phyloP scores from a whole-genome alignment of 2,329 filamentous ascomycete genomes.

The Phialemonium atrogriseum region DNA sequence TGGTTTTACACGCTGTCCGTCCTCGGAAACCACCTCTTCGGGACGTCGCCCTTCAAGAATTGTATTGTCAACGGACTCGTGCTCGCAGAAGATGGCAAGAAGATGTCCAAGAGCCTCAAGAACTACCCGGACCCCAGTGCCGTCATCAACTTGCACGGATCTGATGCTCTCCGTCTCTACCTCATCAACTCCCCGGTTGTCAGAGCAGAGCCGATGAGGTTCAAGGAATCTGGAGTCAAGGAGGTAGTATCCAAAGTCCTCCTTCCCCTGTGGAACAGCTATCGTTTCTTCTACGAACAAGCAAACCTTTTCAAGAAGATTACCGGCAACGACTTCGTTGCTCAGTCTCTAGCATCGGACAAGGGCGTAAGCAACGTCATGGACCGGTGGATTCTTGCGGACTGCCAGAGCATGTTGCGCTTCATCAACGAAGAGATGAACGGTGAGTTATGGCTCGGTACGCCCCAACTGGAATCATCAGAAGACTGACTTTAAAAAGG shows the following conservation, averaged over 20 bases:
- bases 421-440: slow-evolving; percentile 93
- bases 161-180: slow-evolving; percentile 88
- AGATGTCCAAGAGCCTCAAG: slow-evolving; percentile 96
- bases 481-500: slow-evolving; percentile 28
- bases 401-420: slow-evolving; percentile 80
- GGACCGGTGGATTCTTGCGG: slow-evolving; percentile 92
- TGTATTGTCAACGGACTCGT: slow-evolving; percentile 96
- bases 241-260: slow-evolving; percentile 90
- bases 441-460: slow-evolving; percentile 36
- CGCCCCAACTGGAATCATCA: neutral
- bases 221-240: slow-evolving; percentile 88
- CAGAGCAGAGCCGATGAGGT: slow-evolving; percentile 78
- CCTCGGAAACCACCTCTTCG: slow-evolving; percentile 80
- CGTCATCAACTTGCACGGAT: slow-evolving; percentile 82
- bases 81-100: slow-evolving; percentile 89
- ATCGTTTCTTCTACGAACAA: slow-evolving; percentile 92
- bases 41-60: slow-evolving; percentile 81
- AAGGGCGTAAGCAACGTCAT: slow-evolving; percentile 81
- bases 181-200: slow-evolving; percentile 96
- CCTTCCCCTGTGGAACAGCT: slow-evolving; percentile 90
- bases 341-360: slow-evolving; percentile 68
- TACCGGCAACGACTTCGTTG: slow-evolving; percentile 66
- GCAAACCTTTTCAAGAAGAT: slow-evolving; percentile 81
- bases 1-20: slow-evolving; percentile 96
- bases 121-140: slow-evolving; percentile 86